Evolutionary conservation across 2,329 filamentous ascomycete species (phyloP).

Genomic region (Alternaria sp.): DNA sequence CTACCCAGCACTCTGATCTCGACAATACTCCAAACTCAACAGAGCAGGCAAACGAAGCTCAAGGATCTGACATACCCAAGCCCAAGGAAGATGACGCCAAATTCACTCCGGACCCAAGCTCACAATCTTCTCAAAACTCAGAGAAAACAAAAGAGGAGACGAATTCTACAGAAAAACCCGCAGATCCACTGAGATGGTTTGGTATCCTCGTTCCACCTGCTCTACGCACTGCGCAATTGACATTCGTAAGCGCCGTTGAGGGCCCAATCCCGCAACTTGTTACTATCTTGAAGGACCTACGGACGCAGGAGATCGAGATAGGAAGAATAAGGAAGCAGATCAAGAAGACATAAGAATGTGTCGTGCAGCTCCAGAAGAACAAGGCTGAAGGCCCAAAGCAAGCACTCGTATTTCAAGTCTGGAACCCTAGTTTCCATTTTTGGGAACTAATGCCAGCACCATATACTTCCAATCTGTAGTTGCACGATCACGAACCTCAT

Average conservation of each 20-base stretch:
- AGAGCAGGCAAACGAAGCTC: background rate
- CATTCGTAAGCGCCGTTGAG: constrained; percentile 66
- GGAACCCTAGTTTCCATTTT: too few species aligned
- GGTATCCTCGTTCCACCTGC: constrained; percentile 61
- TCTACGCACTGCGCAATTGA: constrained; percentile 65
- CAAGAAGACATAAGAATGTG: constrained; percentile 41
- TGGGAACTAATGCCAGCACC: too few species aligned
- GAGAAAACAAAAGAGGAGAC: constrained; percentile 5
- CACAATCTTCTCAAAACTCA: background rate
- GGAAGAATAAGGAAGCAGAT: constrained; percentile 62
- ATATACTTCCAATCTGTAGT: too few species aligned
- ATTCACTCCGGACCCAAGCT: background rate
- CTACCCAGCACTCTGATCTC: background rate
- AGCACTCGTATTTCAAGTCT: too few species aligned
- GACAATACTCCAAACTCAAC: background rate
- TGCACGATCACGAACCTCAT: too few species aligned
- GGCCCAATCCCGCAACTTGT: constrained; percentile 65
- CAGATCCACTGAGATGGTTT: constrained; percentile 66
- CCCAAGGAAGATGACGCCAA: constrained; percentile 1
- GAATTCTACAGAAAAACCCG: constrained; percentile 7
- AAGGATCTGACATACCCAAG: background rate
- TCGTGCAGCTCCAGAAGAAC: background rate
- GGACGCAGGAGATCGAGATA: constrained; percentile 72
- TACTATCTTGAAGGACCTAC: constrained; percentile 68
- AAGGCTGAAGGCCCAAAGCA: background rate